Evolutionary conservation across 2,329 filamentous ascomycete species (phyloP).

Genomic region (Ophiostoma perfectum): DNA sequence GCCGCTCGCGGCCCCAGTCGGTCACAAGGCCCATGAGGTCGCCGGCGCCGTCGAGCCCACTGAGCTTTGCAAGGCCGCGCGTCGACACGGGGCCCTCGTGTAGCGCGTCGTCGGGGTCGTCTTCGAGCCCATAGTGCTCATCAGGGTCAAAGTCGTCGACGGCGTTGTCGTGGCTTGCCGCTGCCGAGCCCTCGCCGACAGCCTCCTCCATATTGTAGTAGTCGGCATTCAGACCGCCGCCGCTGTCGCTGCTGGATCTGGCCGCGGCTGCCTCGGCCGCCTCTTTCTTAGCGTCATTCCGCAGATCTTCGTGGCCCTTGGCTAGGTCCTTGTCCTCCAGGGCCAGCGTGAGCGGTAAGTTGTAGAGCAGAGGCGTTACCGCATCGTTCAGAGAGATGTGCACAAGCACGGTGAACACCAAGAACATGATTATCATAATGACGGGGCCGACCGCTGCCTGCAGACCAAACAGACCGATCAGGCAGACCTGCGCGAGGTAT

Average conservation of each 20-base stretch:
- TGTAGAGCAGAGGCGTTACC: slow-evolving; percentile 65
- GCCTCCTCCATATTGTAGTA: slow-evolving; percentile 33
- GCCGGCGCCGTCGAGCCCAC: slow-evolving; percentile 32
- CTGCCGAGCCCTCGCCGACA: background rate
- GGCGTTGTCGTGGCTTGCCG: background rate
- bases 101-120: slow-evolving; percentile 36
- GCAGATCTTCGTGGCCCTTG: slow-evolving; percentile 24
- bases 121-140: slow-evolving; percentile 32
- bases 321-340: slow-evolving; percentile 31
- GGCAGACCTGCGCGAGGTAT: slow-evolving; percentile 72
- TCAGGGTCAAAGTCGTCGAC: background rate
- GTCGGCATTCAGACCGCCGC: slow-evolving; percentile 30
- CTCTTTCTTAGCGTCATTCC: slow-evolving; percentile 18
- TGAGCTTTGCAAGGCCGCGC: slow-evolving; percentile 28
- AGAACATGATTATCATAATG: slow-evolving; percentile 67
- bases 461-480: slow-evolving; percentile 76
- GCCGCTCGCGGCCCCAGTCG: slow-evolving; percentile 27
- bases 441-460: slow-evolving; percentile 62
- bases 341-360: slow-evolving; percentile 62
- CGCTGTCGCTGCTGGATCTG: background rate
- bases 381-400: slow-evolving; percentile 66
- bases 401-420: slow-evolving; percentile 71
- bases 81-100: slow-evolving; percentile 22
- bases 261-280: background rate
- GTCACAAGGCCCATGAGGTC: slow-evolving; percentile 28